Evolutionary conservation across 2,329 filamentous ascomycete genomes (phyloP).

Genomic region (Cladosporium cucumerinum): DNA sequence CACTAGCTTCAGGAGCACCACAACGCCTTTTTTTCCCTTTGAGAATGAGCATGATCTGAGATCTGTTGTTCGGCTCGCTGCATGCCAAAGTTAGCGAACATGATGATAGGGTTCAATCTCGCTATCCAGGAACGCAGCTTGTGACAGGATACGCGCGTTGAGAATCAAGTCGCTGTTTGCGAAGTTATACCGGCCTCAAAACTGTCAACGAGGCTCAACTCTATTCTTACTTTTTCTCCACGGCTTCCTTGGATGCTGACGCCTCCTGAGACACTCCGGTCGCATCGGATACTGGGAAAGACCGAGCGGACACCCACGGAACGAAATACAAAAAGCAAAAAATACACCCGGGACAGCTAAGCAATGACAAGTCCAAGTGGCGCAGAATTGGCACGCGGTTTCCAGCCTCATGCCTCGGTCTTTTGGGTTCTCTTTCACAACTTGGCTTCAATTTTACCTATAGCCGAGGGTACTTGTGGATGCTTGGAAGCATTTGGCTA

Average conservation of each 20-base stretch:
- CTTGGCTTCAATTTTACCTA: constrained; percentile 8
- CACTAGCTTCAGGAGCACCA: neutral
- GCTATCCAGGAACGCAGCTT: neutral
- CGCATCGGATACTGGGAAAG: neutral
- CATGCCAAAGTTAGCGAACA: neutral
- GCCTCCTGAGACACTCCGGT: neutral
- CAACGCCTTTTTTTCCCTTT: neutral
- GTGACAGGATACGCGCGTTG: neutral
- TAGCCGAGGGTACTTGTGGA: constrained; percentile 16
- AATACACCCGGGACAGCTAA: neutral
- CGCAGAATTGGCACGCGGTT: neutral
- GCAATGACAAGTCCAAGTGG: neutral
- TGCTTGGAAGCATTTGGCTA: constrained; percentile 12
- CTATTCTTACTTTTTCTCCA: neutral
- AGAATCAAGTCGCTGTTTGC: neutral
- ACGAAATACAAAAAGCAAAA: neutral
- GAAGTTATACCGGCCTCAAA: neutral
- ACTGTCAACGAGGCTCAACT: neutral
- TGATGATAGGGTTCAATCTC: neutral
- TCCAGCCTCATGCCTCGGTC: neutral
- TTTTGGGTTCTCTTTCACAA: constrained; percentile 21
- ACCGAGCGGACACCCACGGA: neutral
- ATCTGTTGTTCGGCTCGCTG: neutral
- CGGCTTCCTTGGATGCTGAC: neutral
- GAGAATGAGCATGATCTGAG: neutral